Evolutionary conservation across 257 asterid species (phyloP).

Genomic region (Cinchona pubescens): DNA sequence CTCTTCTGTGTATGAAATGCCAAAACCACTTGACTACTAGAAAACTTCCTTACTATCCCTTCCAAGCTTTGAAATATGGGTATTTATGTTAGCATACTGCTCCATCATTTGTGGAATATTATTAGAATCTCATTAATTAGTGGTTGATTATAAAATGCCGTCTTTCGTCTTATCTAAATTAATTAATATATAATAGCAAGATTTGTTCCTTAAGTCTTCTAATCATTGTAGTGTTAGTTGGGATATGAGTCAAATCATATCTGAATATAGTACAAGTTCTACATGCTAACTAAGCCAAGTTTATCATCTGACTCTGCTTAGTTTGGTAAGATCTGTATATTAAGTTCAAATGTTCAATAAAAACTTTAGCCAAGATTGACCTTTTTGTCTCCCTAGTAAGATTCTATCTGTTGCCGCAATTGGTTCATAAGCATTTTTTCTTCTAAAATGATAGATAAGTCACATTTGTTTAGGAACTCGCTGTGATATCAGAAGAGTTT

Average conservation of each 20-base stretch:
- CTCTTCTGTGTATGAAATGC: slow-evolving; percentile 1
- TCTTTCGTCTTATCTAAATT: background rate
- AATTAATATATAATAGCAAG: background rate
- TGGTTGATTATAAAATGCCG: slow-evolving; percentile 17
- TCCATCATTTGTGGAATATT: slow-evolving; percentile 13
- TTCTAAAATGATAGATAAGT: too few species aligned
- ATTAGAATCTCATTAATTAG: slow-evolving; percentile 18
- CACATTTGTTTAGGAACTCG: too few species aligned
- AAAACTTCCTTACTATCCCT: background rate
- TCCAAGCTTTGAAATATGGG: background rate
- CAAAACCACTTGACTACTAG: background rate
- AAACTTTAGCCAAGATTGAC: background rate
- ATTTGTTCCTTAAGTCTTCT: slow-evolving; percentile 4
- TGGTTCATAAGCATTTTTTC: background rate
- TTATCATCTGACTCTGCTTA: background rate
- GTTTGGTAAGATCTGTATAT: background rate
- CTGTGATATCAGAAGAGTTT: too few species aligned
- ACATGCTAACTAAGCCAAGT: slow-evolving; percentile 12
- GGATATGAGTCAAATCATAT: slow-evolving; percentile 4
- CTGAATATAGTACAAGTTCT: slow-evolving; percentile 2
- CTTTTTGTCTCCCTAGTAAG: background rate
- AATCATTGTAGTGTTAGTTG: slow-evolving; percentile 18
- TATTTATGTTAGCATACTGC: background rate
- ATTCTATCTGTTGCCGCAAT: background rate
- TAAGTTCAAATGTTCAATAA: background rate